Evolutionary conservation across 2,329 filamentous ascomycete genomes (phyloP), one percentile per base, ranked within the genome.

Genomic region (Cordyceps fumosorosea): DNA sequence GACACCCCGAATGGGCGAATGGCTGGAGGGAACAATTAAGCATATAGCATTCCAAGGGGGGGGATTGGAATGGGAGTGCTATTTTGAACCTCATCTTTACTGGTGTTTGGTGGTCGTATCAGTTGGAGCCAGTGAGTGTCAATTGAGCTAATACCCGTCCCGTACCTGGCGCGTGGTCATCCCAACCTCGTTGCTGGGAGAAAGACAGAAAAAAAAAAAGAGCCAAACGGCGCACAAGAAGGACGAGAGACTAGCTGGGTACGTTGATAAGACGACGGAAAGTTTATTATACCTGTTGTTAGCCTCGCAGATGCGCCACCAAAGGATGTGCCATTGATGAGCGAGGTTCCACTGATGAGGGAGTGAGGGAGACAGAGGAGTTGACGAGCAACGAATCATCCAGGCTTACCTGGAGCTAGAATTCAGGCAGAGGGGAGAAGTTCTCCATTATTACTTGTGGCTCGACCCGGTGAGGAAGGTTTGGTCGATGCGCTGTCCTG

Each of bases 361-460:
- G 44, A 20, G 40, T 12, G 44, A 22, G 3, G 5, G n/a, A 47
- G 29, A 10, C 16, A 16, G 44, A 47, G 5, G n/a, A 5, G 18
- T 20, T 47, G 44, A 47, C 7, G 42, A 44, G 42, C 37, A 3
- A 44, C 18, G 16, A 8, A 16, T n/a, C 3, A 16, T 2, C 42
- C 12, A n/a, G 16, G 5, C 11, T 7, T n/a, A 44, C 14, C 18
- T 7, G 40, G 40, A 18, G 40, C 44, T 47, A 47, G 18, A 47
- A 18, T 22, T 47, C n/a, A 8, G 44, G 47, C 47, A 50, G 44
- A 47, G 44, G n/a, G 11, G n/a, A 20, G 44, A 47, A 12, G 2
- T 34, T 42, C 52, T 29, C 48, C 34, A 54, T 20, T 42, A 11
- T 57, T 48, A 57, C 37, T 57, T 57, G 55, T 57, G 55, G 55